Conservation (phyloP, 2,329 filamentous ascomycete genomes). For the Phaeophleospora eucalypticola region DNA sequence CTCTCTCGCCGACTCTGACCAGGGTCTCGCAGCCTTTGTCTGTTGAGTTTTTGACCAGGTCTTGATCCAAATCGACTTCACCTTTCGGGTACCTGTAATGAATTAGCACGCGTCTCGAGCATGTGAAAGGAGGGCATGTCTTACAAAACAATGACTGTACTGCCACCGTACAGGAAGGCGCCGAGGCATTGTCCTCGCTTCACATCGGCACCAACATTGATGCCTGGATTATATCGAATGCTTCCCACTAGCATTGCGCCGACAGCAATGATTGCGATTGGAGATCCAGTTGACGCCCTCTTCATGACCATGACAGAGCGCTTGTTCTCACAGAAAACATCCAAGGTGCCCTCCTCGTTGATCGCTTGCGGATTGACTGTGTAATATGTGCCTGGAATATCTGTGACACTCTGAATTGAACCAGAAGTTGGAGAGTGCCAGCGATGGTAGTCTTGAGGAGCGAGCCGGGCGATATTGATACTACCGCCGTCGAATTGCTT, state of each 20-base stretch:
- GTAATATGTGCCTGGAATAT: constrained; percentile 40
- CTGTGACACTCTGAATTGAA: constrained; percentile 31
- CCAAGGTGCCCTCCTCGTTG: constrained; percentile 36
- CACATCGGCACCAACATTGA: constrained; percentile 33
- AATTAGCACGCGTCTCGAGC: no score
- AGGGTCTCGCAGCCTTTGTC: constrained; percentile 38
- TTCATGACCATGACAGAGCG: constrained; percentile 39
- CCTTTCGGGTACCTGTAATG: constrained; percentile 26
- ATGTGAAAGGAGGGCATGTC: no score
- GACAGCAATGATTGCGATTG: constrained; percentile 39
- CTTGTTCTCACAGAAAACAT: constrained; percentile 44
- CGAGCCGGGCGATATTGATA: constrained; percentile 39
- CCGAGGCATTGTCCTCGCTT: constrained; percentile 40
- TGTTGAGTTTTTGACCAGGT: constrained; percentile 38
- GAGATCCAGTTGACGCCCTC: constrained; percentile 27
- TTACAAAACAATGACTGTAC: constrained; percentile 40
- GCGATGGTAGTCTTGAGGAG: constrained; percentile 42
- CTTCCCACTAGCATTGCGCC: constrained; percentile 44
- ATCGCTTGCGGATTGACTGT: constrained; percentile 44
- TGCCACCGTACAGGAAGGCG: constrained; percentile 41
- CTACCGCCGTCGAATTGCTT: constrained; percentile 34
- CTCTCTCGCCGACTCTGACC: constrained; percentile 37
- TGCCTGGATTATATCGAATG: constrained; percentile 38
- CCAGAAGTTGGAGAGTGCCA: constrained; percentile 38
- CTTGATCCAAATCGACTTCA: constrained; percentile 37